Conservation (phyloP, 2,329 filamentous ascomycete species). For the Nannizzia gypsea region DNA sequence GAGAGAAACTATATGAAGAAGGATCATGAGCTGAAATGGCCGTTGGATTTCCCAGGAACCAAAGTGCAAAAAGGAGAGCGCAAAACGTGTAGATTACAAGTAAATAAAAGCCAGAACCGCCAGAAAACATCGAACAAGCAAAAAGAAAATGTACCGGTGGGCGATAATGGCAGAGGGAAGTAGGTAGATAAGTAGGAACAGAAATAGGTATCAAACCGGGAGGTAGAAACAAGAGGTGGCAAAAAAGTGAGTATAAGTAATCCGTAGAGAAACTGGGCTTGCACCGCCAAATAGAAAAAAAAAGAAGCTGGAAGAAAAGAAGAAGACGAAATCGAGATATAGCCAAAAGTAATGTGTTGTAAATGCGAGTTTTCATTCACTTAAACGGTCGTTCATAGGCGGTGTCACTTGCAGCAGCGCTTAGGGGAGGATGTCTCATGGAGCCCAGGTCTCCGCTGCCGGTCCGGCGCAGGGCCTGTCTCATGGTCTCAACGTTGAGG, state of each 20-base stretch:
- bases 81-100: conserved; percentile 3
- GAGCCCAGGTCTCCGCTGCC: conserved; percentile 64
- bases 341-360: too few species aligned
- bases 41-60: background rate
- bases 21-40: background rate
- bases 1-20: too few species aligned
- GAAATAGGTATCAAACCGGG: background rate
- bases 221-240: too few species aligned
- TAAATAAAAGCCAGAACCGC: background rate
- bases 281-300: background rate
- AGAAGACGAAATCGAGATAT: background rate
- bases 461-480: conserved; percentile 73
- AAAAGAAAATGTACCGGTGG: background rate
- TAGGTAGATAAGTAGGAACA: background rate
- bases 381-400: conserved; percentile 22
- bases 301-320: background rate
- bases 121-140: conserved; percentile 1
- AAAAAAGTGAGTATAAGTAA: too few species aligned
- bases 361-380: conserved; percentile 1
- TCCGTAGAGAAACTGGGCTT: background rate
- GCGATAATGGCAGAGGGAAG: background rate
- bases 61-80: background rate
- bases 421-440: conserved; percentile 24
- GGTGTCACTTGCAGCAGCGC: conserved; percentile 24
- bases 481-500: conserved; percentile 86